Percentiles rank a stretch among this genome's conserved stretches.
These are phyloP conservation scores for Colletotrichum tanaceti DNA, from an alignment of 2,329 filamentous ascomycete genomes.

Conservation along the genomic window DNA sequence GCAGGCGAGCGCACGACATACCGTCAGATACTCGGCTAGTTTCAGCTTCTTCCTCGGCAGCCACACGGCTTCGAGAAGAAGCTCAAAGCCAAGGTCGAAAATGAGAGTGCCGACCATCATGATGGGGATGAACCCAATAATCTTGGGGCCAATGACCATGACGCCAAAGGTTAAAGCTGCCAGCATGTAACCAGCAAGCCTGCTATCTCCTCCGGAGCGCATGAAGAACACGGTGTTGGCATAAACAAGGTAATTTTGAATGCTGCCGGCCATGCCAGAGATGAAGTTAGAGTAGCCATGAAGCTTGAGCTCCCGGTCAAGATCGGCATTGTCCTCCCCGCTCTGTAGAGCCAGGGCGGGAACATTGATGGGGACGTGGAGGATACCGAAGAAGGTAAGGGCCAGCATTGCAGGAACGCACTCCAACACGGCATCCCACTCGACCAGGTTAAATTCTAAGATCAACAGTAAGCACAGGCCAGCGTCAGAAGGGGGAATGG, in stretches of 20 bases:
- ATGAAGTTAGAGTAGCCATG: slow-evolving; percentile 94
- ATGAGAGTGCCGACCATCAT: slow-evolving; percentile 98
- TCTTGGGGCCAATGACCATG: slow-evolving; percentile 84
- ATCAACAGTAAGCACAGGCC: slow-evolving; percentile 42
- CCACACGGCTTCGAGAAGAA: slow-evolving; percentile 89
- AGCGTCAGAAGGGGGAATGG: neutral
- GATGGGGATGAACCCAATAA: slow-evolving; percentile 94
- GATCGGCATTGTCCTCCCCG: slow-evolving; percentile 90
- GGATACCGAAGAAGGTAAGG: slow-evolving; percentile 94
- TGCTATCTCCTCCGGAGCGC: slow-evolving; percentile 86
- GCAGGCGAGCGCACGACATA: slow-evolving; percentile 51
- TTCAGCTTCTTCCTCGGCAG: slow-evolving; percentile 90
- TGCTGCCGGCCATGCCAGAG: slow-evolving; percentile 87
- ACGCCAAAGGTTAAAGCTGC: slow-evolving; percentile 83
- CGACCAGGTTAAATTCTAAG: slow-evolving; percentile 80
- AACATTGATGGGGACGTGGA: slow-evolving; percentile 98
- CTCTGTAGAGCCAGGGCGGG: slow-evolving; percentile 91
- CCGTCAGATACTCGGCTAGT: slow-evolving; percentile 87
- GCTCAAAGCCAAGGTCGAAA: slow-evolving; percentile 92
- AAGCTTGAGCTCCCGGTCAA: slow-evolving; percentile 90
- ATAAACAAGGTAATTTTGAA: slow-evolving; percentile 97
- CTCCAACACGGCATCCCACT: slow-evolving; percentile 85
- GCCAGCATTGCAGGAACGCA: slow-evolving; percentile 96
- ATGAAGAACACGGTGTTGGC: slow-evolving; percentile 98
- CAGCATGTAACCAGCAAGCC: slow-evolving; percentile 86